Evolutionary conservation across 495 filamentous ascomycete species (phyloP), one percentile per base, ranked within the genome.

Genomic region (Neurospora sp.): DNA sequence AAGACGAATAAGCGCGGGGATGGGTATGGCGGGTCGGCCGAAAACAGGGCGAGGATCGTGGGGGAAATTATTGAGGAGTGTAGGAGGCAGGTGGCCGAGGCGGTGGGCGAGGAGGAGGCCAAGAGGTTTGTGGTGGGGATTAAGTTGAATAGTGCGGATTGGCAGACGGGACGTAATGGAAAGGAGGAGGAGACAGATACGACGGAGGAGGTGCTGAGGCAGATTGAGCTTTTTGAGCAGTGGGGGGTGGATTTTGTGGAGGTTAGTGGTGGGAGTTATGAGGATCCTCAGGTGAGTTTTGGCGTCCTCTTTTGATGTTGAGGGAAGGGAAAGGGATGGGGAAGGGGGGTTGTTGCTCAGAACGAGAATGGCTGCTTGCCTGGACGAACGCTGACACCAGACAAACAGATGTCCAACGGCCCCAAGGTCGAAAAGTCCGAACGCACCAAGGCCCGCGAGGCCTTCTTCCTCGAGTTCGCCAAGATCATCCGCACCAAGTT

Each of bases 171-270:
- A 20, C 7, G 44, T 4, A 20, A 4, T 9, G 44, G 41, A 44
- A 44, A 48, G 6, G 77, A 74, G 38, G 75, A 81, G 9, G 82
- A 80, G 65, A 76, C 88, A 69, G 75, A 81, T 8, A 82, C 79
- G 45, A 76, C 88, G 59, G 82, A 84, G 74, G 83, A 81, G 35
- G 84, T 81, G 42, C 82, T 91, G 75, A 82, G 82, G 18, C 89
- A 90, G 78, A 82, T 90, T 70, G 70, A 76, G 14, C 80, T 88
- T 10, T 83, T 91, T 16, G 78, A 79, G 9, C 80, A 83, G 1
- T 87, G 85, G 3, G 86, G 87, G 0, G 82, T 91, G 14, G 88
- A 91, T 79, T 90, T 91, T 77, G 76, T 91, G 61, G 88, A 91
- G 76, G 84, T 91, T 72, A 87, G 84, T 45, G 89, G 89, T 20